phyloP scores from a whole-genome alignment of 495 filamentous ascomycete genomes.

The Umbilicaria muhlenbergii region DNA sequence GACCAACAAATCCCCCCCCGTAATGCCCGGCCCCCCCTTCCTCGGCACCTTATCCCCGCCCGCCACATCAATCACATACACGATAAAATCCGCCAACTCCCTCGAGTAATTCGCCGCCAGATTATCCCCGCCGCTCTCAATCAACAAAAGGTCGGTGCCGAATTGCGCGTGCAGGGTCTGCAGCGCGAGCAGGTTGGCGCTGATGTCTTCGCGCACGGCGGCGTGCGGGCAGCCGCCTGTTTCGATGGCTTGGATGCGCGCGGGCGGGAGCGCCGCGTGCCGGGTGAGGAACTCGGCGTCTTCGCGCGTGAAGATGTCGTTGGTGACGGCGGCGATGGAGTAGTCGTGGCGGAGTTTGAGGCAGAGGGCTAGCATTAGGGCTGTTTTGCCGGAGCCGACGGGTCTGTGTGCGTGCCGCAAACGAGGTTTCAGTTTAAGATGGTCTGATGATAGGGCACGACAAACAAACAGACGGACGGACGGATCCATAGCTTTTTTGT shows the following conservation, averaged over 20 bases:
- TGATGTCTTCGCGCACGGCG: constrained; percentile 94
- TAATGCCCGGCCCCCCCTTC: constrained; percentile 95
- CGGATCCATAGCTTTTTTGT: no score
- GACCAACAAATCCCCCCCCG: constrained; percentile 78
- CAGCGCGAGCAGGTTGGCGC: constrained; percentile 78
- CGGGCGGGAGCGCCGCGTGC: constrained; percentile 63
- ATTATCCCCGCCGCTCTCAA: constrained; percentile 92
- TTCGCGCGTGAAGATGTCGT: constrained; percentile 97
- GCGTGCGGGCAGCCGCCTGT: constrained; percentile 96
- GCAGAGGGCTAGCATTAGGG: constrained; percentile 84
- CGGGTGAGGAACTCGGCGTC: constrained; percentile 93
- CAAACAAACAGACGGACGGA: no score
- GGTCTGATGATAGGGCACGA: no score
- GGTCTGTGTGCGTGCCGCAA: no score
- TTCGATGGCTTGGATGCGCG: constrained; percentile 86
- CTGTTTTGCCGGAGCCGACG: constrained; percentile 94
- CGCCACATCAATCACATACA: constrained; percentile 95
- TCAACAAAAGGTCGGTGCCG: constrained; percentile 61
- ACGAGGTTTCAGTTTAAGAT: no score
- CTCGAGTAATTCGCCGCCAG: constrained; percentile 89
- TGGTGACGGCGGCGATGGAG: constrained; percentile 89
- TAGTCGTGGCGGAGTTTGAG: constrained; percentile 57
- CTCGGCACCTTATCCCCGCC: constrained; percentile 96
- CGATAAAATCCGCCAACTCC: constrained; percentile 90
- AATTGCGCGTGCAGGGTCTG: constrained; percentile 71